Evolutionary conservation across 441 rosid species (phyloP), one percentile per base, ranked within the genome.

Genomic region (Mallotus japonicus): DNA sequence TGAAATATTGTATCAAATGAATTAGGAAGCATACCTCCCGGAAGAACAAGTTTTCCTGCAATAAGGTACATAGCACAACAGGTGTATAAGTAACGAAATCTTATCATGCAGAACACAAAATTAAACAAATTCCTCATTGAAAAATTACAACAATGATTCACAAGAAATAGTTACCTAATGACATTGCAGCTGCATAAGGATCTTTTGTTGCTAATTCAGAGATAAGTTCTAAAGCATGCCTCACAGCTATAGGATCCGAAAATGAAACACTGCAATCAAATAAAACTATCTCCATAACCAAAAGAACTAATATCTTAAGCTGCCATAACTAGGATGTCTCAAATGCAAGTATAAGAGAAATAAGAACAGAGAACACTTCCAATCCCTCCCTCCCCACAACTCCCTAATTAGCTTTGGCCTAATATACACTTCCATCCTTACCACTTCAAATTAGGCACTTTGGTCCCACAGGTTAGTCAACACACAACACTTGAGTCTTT

Each of bases 161-260:
- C 49, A 66, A 8, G 61, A 55, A 67, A 63, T 66, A 70, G 64
- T 84, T 67, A 93, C 99, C 98, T 85, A 96, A 85, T 71, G 98
- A 87, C 98, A 93, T 89, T 73, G 99, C 97, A 78, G 91, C 97
- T 54, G 96, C 84, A 88, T 92, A 91, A 68, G 99, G 98, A 80
- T 96, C 98, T 83, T 81, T 89, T 67, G 88, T 65, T 60, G 99
- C 98, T 81, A 96, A 76, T 79, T 93, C 98, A 51, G 88, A 88
- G 65, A 90, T 75, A 82, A 96, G 92, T 85, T 93, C 97, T 83
- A 96, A 78, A 59, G 99, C 88, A 90, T 93, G 97, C 81, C 99
- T 88, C 83, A 96, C 99, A 65, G 99, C 98, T 82, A 96, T 85
- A 82, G 99, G 98, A 88, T 96, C 99, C 72, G 92, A 87, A 86